phyloP scores from a whole-genome alignment of 345 rosid genomes.

The Melaleuca alternifolia region DNA sequence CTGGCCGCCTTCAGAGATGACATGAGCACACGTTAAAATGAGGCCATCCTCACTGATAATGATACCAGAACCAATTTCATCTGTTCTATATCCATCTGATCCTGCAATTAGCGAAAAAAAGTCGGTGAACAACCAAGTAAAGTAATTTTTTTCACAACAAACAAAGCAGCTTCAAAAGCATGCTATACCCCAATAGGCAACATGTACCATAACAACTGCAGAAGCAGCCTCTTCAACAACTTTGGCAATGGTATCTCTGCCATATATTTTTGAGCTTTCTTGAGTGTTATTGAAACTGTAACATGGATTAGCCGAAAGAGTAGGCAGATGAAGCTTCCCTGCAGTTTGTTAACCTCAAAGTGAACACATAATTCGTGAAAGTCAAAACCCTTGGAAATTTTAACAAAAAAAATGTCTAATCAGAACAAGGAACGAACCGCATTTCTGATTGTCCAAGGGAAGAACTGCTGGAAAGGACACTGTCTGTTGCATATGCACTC shows the following conservation, averaged over 20 bases:
- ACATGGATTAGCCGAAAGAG: not conserved
- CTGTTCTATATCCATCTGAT: too few relatives aligned
- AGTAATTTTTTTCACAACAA: not conserved
- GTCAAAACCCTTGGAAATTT: not conserved
- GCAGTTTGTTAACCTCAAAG: not conserved
- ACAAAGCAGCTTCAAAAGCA: not conserved
- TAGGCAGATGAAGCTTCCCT: conserved; percentile 24
- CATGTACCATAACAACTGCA: conserved; percentile 70
- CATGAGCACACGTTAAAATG: conserved; percentile 86
- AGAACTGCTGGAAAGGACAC: conserved; percentile 1
- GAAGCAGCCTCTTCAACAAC: conserved; percentile 72
- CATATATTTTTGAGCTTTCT: conserved; percentile 30
- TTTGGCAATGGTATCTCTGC: conserved; percentile 63
- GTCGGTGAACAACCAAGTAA: not conserved
- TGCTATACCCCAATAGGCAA: conserved; percentile 26
- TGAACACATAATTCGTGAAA: not conserved
- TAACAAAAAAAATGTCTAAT: not conserved
- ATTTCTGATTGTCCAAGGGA: conserved; percentile 11
- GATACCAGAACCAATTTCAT: conserved; percentile 76
- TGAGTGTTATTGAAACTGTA: conserved; percentile 15
- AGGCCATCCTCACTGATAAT: conserved; percentile 71
- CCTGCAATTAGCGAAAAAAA: conserved; percentile 7
- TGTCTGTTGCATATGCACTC: not conserved
- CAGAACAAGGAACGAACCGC: conserved; percentile 26
- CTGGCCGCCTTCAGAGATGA: conserved; percentile 39